Evolutionary conservation across 805 yeast genomes (phyloP), one percentile per base, ranked within the genome.

Genomic region (Schizosaccharomyces lindneri): DNA sequence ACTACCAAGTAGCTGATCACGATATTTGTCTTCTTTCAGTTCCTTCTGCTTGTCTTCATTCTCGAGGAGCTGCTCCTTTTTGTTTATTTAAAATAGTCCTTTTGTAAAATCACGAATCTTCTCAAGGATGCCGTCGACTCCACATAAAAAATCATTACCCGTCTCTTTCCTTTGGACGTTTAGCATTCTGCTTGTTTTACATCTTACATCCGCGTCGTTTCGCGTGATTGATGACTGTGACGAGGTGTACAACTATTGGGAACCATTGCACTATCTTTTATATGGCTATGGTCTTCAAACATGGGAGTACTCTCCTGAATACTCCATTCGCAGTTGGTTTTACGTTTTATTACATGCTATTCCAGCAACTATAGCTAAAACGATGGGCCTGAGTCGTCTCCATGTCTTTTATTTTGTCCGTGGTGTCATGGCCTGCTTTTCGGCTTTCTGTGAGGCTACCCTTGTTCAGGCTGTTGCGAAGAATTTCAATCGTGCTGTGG

Each of bases 301-400:
- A 0, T 89, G 97, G 97, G 97, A 89, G 69, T 90, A 89, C 70
- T 86, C 95, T 0, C 96, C 97, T 0, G 84, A 78, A 62, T 87
- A 79, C 67, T 87, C 95, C 19, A 86, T 89, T 62, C 73, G 97
- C 65, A 86, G 95, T 1, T 90, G 93, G 81, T 77, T 85, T 1
- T 88, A 84, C 66, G 72, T 89, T 32, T 64, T 81, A 5, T 85
- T 70, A 6, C 75, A 74, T 62, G 74, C 72, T 1, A 43, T 63
- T 17, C 64, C 68, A 4, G 64, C 41, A 3, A 27, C 15, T 48
- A n/a, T 19, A 41, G 55, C 27, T 11, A 46, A 19, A 24, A 17
- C 36, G 15, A 48, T 43, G 46, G 48, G 43, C 27, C 21, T 32
- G 41, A 36, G 32, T 48, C 55, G 21, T 31, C 60, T 41, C 21